Base-by-base conservation (phyloP, 1,284 basidiomycete genomes). In the Singerocomus rubriflavus region DNA sequence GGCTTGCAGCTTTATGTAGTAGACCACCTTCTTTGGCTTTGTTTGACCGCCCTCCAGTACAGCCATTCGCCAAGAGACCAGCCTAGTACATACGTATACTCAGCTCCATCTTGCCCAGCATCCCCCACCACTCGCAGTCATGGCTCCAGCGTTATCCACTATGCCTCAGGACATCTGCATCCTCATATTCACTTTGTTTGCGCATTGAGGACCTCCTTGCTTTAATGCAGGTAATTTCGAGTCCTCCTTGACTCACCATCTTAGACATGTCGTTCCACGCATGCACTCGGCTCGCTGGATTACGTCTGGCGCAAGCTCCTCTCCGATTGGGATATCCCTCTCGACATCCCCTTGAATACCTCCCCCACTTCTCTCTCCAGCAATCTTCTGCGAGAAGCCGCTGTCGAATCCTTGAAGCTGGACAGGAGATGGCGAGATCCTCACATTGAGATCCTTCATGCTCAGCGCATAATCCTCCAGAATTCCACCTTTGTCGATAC, bases 231-330 rank as follows among this genome's bases (percentile, higher is more conserved):
- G 79, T 78, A 55, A 49, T 21, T 53, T 52, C 32, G 42, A 54
- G 42, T 33, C 31, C 29, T 49, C 44, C 45, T 36, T 36, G 30
- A 30, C 33, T 3, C 31, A 26, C 5, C 16, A 6, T 31, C 5
- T 68, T 65, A 82, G 79, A 78, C 77, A 65, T 76, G 75, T 71
- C 78, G 77, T 73, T 73, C 69, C 51, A 65, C 82, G 50, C 75
- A 82, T 64, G 72, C 73, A 26, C 49, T 62, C 9, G 64, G 51
- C 8, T 60, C 62, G 17, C 37, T 44, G 37, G 53, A 67, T 34
- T 67, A 54, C 31, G 21, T 64, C n/a, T 65, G 64, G 61, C 56
- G 42, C 45, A 47, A 5, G 14, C 42, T 59, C 17, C 48, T 63
- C 41, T 46, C 50, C 3, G 36, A 47, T 29, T 61, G 60, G 48